Percentiles rank a stretch among this genome's conserved stretches.
phyloP scores from a whole-genome alignment of 2,329 filamentous ascomycete genomes.

The Fusarium sp. region DNA sequence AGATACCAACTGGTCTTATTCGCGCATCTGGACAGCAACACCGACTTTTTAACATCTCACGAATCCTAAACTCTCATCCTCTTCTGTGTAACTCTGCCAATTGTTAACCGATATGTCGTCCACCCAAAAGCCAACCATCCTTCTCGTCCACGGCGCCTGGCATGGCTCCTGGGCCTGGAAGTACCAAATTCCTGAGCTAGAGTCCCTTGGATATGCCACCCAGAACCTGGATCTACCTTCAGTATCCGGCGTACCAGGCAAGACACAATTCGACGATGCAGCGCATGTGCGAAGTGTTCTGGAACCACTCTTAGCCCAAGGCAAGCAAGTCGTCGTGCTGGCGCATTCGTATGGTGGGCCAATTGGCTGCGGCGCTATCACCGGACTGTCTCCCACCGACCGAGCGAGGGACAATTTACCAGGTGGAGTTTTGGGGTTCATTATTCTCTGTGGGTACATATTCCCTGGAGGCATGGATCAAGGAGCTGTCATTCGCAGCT shows the following conservation, averaged over 20 bases:
- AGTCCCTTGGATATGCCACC: not conserved
- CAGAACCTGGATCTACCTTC: not conserved
- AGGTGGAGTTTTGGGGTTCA: not conserved
- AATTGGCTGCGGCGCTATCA: not conserved
- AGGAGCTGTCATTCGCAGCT: not conserved
- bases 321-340: not conserved
- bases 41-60: not conserved
- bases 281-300: not conserved
- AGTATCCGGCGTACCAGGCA: not conserved
- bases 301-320: not conserved
- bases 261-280: not conserved
- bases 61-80: fast-evolving
- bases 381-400: not conserved
- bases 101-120: not conserved
- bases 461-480: not conserved
- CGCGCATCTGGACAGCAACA: not conserved
- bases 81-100: fast-evolving
- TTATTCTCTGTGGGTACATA: not conserved
- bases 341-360: not conserved
- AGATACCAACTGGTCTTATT: not conserved
- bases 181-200: not conserved
- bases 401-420: not conserved
- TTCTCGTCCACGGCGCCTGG: not conserved
- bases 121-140: not conserved
- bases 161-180: not conserved